These are phyloP conservation scores for Drosera capensis DNA, from an alignment of 148 eudicot genomes.

Conservation along the genomic window DNA sequence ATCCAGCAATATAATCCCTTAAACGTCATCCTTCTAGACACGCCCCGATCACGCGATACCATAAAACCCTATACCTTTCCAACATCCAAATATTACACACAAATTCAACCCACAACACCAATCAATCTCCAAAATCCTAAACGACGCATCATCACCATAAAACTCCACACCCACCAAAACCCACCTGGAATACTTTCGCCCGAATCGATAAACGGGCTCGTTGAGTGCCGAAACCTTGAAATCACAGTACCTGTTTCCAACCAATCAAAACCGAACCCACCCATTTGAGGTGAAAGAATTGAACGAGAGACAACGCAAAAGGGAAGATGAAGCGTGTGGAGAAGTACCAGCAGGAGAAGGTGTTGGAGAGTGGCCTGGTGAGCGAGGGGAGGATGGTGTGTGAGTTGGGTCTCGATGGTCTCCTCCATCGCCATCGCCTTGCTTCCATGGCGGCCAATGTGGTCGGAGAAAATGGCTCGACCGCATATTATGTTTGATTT, in stretches of 20 bases:
- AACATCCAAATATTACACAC: too few relatives aligned
- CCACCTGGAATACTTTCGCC: conserved; percentile 51
- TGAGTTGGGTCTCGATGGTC: conserved; percentile 7
- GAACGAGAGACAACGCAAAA: not conserved
- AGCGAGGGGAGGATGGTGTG: conserved; percentile 38
- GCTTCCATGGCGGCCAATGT: too few relatives aligned
- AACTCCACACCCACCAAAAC: too few relatives aligned
- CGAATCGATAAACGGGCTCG: conserved; percentile 37
- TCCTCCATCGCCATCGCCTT: too few relatives aligned
- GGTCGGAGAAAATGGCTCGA: too few relatives aligned
- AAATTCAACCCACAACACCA: too few relatives aligned
- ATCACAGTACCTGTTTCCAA: conserved; percentile 51
- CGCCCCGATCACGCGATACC: too few relatives aligned
- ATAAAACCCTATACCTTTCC: too few relatives aligned
- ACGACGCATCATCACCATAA: not conserved
- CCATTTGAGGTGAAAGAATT: not conserved
- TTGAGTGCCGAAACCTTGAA: conserved; percentile 39
- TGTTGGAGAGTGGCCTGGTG: conserved; percentile 23
- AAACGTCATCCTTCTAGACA: too few relatives aligned
- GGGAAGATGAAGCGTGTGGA: not conserved
- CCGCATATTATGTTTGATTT: too few relatives aligned
- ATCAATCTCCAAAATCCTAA: not conserved
- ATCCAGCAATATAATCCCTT: too few relatives aligned
- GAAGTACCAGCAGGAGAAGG: conserved; percentile 54
- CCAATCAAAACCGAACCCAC: not conserved